Base-by-base conservation (phyloP, 164 flowering plant species). In the Buxus sempervirens region DNA sequence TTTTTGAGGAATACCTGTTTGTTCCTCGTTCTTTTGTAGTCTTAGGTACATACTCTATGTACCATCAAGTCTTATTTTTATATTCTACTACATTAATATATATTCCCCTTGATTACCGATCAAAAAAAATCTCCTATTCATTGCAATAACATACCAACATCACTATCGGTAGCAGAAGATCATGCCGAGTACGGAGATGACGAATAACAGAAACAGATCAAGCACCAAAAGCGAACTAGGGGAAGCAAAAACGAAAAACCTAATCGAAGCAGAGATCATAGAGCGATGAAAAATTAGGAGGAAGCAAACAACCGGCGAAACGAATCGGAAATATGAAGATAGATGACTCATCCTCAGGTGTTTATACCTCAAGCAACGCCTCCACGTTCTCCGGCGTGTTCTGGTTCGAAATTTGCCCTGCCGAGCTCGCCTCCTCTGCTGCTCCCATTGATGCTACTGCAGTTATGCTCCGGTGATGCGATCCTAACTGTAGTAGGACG, bases 341-440 rank as follows among this genome's bases (percentile, higher is more conserved):
- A 3, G 38, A 7, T 3, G 38, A 7, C 7, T 32, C 38, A 32
- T 3, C 7, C 3, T 3, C 38, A 32, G 38, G 38, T 32, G 7
- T 32, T 32, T 32, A 60, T 56, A 78, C 90, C 81, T 82, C 88
- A 60, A 87, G 83, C 82, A 87, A 75, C 36, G 83, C 79, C n/a
- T 82, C 88, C 16, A 87, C 71, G 58, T 68, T 66, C 51, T 86
- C 90, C 54, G 73, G 49, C 63, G 75, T 58, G 27, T 72, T 54
- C 49, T 68, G 76, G 15, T 63, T 16, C 12, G 67, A 53, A 23
- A 63, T 60, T 54, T 68, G 75, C 53, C 68, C 73, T 38, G 65
- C 70, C 51, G 62, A 9, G 42, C 60, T 73, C 51, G 38, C 65
- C 58, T 64, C 69, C 26, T 69, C 76, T 53, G 16, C 76, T 53